phyloP scores from a whole-genome alignment of 495 filamentous ascomycete genomes.

The Xylaria telfairii region DNA sequence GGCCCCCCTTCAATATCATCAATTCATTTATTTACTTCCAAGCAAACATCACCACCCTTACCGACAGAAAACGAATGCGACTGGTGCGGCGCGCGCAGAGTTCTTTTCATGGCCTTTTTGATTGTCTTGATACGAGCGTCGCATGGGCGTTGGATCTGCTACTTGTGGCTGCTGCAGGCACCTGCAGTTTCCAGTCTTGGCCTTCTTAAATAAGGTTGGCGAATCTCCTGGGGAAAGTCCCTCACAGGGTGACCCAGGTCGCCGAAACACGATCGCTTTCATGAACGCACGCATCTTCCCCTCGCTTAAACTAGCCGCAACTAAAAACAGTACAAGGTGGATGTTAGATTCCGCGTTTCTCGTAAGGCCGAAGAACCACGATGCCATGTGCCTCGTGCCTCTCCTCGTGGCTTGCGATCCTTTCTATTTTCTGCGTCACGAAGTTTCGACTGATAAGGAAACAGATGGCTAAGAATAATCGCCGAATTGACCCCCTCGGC shows the following conservation, averaged over 20 bases:
- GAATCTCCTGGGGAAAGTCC: slow-evolving; percentile 16
- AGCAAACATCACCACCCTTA: slow-evolving; percentile 3
- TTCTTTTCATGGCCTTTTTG: background rate
- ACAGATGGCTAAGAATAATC: background rate
- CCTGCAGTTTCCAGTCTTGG: slow-evolving; percentile 18
- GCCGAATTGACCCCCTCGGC: background rate
- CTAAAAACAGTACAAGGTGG: slow-evolving; percentile 22
- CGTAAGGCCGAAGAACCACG: background rate
- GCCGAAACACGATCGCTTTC: slow-evolving; percentile 13
- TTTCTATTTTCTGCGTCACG: slow-evolving; percentile 23
- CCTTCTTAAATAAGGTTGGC: slow-evolving; percentile 17
- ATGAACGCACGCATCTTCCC: slow-evolving; percentile 10
- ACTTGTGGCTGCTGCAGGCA: slow-evolving; percentile 15
- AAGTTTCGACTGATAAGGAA: background rate
- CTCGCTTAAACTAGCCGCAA: slow-evolving; percentile 20
- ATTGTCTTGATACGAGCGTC: background rate
- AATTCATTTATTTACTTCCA: background rate
- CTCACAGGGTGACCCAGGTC: background rate
- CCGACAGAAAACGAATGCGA: background rate
- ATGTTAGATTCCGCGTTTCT: background rate
- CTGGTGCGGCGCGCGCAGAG: background rate
- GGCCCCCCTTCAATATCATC: slow-evolving; percentile 1
- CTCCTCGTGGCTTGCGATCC: slow-evolving; percentile 19
- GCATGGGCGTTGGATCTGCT: slow-evolving; percentile 1
- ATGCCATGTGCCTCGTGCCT: slow-evolving; percentile 9